Base-by-base conservation (phyloP, 768 basidiomycete genomes). In the Cantharellus anzutake region DNA sequence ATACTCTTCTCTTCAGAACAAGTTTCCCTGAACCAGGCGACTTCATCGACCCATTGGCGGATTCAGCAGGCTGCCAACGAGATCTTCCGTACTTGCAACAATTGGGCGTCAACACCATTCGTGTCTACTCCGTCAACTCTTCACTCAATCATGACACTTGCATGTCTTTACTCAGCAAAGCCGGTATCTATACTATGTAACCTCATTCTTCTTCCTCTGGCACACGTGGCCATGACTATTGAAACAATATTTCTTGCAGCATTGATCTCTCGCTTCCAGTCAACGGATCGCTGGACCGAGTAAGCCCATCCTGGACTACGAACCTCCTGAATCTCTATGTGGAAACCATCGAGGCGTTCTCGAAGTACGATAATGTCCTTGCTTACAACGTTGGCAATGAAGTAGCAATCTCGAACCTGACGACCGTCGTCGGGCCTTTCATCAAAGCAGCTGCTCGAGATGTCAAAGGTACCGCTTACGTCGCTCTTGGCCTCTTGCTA, bases 341-440 rank as follows among this genome's bases (percentile, higher is more conserved):
- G 61, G 67, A 68, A 38, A 94, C 89, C 37, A 85, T 94, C 65
- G 75, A 87, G 63, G 74, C 73, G 0, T 93, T 93, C 74, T 75
- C 75, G 67, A 80, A 86, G 68, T 96, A 94, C 65, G 80, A 87
- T 74, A 96, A 96, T 64, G 79, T 96, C 14, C 73, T 94, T 60
- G 91, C 82, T 5, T 93, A 77, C 72, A 94, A 93, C 67, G 76
- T 96, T 61, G 92, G 90, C 29, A 96, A 96, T 66, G 92, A 94
- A 64, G 76, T 79, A 37, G 71, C 79, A 62, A 84, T 82, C 40
- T 76, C 76, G 35, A 67, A 74, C 5, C 59, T 62, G 20, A 71
- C 72, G 58, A 86, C 86, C 14, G 73, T 72, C 39, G 79, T 83
- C 5, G 80, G 82, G 14, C 78, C 89, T 3, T 96, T 79, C 69